Evolutionary conservation across 306 rosid genomes (phyloP), one percentile per base, ranked within the genome.

Genomic region (Castanospermum australe): DNA sequence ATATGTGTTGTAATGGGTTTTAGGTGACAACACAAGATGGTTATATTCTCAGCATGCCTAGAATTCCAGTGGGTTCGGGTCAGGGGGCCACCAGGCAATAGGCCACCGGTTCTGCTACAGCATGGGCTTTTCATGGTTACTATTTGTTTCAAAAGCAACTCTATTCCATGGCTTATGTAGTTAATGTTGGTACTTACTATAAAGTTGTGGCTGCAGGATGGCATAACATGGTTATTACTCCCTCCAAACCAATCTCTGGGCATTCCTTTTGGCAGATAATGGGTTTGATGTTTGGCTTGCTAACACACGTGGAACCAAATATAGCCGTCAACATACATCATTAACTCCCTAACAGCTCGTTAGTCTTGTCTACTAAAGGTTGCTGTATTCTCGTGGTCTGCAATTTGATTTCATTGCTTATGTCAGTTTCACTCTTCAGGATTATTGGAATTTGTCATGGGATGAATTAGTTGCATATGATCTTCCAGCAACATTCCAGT

Each of bases 381-480:
- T 69, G 68, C 35, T 59, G 3, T 24, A 39, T 1, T 76, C 76
- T 38, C 62, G 4, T 82, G 44, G 41, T 69, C 21, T 20, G 62
- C 12, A 50, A 55, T 78, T 77, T 83, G 76, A 22, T 72, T 45
- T 17, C 38, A 15, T 81, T 65, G 66, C 66, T 83, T 44, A 71
- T 72, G 28, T 36, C 5, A 78, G 30, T 57, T 64, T 35, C 6
- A 22, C 12, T 39, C 21, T 72, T 65, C 65, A 83, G 86, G 89
- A 72, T 73, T 95, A 88, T 45, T 95, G 97, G 99, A 67, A 95
- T 63, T 95, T 97, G 99, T 88, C 99, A 66, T 95, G 99, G 99
- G 98, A 95, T 93, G 98, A 93, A 85, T 80, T 95, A 48, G 98
- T 91, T 8, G 90, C 97, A 54, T 86, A 88, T 82, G 99, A 95